Evolutionary conservation across 2,329 filamentous ascomycete genomes (phyloP), one percentile per base, ranked within the genome.

Genomic region (Diaporthe vexans): DNA sequence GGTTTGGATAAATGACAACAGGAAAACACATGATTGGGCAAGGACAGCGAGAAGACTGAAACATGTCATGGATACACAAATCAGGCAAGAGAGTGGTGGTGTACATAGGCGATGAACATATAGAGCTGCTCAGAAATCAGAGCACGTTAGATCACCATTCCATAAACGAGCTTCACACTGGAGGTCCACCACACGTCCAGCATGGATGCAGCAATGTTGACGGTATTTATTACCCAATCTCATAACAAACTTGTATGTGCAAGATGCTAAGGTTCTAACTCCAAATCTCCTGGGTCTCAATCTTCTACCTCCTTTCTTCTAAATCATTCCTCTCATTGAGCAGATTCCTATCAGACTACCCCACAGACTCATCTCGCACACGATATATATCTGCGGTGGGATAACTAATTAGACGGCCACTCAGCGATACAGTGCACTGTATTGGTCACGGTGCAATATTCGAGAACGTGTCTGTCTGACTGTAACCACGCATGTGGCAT

Each of bases 101-200:
- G 63, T 68, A 54, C n/a, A 54, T 68, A 54, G n/a, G 57, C 19
- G 26, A 40, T 24, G 63, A 10, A 46, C 54, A 59, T n/a, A 52
- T 57, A 37, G 54, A 59, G 37, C 7, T 29, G 13, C 51, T 46
- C 61, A 17, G 10, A 35, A 70, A 17, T 21, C 13, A 68, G 29
- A 68, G 48, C 33, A 2, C 9, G 24, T 13, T 29, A 19, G 13
- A 54, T 24, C 13, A 43, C 40, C 40, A 43, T 21, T 57, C 65
- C n/a, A 40, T 54, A 58, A 37, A 61, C 21, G n/a, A 24, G 21
- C 7, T n/a, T 51, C 21, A n/a, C 46, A 17, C 8, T 21, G 46
- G 19, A 0, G 19, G 19, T 51, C 46, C 8, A 10, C 46, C 21
- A 51, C 46, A 51, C 8, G 46, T 21, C 46, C 46, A 51, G 5